Base-by-base conservation (phyloP, 176 grass and related monocot species). In the Rhipidocladum racemiflorum region DNA sequence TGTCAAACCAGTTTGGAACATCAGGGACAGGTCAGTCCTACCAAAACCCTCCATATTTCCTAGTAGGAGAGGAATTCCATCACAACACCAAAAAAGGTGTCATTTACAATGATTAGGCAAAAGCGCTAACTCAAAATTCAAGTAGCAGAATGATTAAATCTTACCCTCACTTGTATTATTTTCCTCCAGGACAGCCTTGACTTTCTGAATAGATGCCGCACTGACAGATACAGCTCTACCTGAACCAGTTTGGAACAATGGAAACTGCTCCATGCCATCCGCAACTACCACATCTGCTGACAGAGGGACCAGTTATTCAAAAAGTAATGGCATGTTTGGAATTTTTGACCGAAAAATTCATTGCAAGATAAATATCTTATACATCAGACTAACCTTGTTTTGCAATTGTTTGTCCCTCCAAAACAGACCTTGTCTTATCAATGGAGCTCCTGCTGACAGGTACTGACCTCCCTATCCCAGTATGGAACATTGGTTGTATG, bases 351-450 rank as follows among this genome's bases (percentile, higher is more conserved):
- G 1, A 70, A 87, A 79, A 29, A 51, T 46, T 32, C 42, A 74
- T 45, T 38, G 13, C 8, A 35, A 62, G 18, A 81, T 24, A 39
- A 23, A 42, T 61, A 50, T 45, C 23, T 24, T 77, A 34, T 30
- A 78, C n/a, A 64, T 75, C 79, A 85, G 50, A 55, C 27, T 48
- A 34, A 91, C 77, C 55, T 85, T 56, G 76, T 56, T 61, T 75
- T 65, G 30, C 20, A 57, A 44, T 53, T 40, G 38, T 83, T 79
- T 67, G 81, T 65, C 53, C 85, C 45, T 85, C 89, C 65, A 97
- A 72, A 86, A 89, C 61, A 72, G 83, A 12, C 57, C 30, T 94
- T 45, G 89, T 83, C 83, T 85, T 92, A 71, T 80, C 64, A 46
- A 92, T 80, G 45, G 85, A 94, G 68, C 75, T 64, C 73, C 56